Evolutionary conservation across 164 flowering plant species (phyloP).

Genomic region (Tetracentron sinense): DNA sequence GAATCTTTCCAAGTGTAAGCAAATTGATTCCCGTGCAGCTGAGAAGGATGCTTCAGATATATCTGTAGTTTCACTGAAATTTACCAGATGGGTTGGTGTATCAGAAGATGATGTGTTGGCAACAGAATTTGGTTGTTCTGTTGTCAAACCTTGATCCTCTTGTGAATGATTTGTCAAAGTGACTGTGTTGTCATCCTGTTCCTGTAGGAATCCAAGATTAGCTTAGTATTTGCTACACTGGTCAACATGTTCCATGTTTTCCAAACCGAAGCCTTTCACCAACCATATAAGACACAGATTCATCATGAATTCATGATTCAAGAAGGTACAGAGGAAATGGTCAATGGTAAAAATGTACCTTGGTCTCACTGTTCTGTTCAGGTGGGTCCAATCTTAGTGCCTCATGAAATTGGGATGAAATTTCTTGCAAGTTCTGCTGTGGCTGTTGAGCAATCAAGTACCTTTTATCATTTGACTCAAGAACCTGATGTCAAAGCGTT

Average conservation of each 20-base stretch:
- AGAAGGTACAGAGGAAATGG: background rate
- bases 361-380: slow-evolving; percentile 37
- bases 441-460: slow-evolving; percentile 31
- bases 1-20: slow-evolving; percentile 28
- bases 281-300: background rate
- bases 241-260: background rate
- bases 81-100: slow-evolving; percentile 20
- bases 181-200: slow-evolving; percentile 31
- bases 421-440: slow-evolving; percentile 46
- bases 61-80: slow-evolving; percentile 25
- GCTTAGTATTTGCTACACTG: background rate
- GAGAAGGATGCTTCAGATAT: slow-evolving; percentile 39
- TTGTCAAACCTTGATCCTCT: slow-evolving; percentile 25
- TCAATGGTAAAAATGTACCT: slow-evolving; percentile 41
- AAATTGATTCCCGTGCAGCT: slow-evolving; percentile 25
- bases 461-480: slow-evolving; percentile 37
- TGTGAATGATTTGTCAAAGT: slow-evolving; percentile 18
- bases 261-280: no score
- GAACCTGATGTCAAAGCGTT: slow-evolving; percentile 32
- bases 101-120: slow-evolving; percentile 28
- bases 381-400: slow-evolving; percentile 37
- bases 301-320: background rate
- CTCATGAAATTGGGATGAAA: slow-evolving; percentile 61
- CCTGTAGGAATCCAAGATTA: slow-evolving; percentile 17
- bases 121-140: slow-evolving; percentile 32